Conservation (phyloP, 2,329 filamentous ascomycete species). For the Colletotrichum lentis region DNA sequence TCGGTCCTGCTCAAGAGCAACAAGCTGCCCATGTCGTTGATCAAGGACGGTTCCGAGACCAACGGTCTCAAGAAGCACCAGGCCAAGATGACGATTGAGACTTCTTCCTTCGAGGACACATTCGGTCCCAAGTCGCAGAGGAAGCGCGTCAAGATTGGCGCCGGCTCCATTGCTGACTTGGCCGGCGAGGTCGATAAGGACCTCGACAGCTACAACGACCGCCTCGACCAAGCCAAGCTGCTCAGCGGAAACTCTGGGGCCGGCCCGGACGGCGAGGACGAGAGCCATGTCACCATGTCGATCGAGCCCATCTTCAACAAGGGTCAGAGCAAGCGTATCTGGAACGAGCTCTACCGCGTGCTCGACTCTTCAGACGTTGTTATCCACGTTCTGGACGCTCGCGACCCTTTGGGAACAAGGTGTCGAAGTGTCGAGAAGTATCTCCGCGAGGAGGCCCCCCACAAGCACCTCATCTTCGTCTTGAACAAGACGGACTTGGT, state of each 20-base stretch:
- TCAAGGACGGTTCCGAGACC: slow-evolving; percentile 76
- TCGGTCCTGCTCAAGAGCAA: slow-evolving; percentile 95
- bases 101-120: slow-evolving; percentile 82
- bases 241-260: slow-evolving; percentile 74
- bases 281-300: slow-evolving; percentile 66
- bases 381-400: slow-evolving; percentile 90
- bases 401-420: slow-evolving; percentile 88
- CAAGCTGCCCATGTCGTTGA: slow-evolving; percentile 95
- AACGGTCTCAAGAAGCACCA: slow-evolving; percentile 92
- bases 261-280: slow-evolving; percentile 55
- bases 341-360: slow-evolving; percentile 96
- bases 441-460: slow-evolving; percentile 88
- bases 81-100: slow-evolving; percentile 93
- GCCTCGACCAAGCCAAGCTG: slow-evolving; percentile 79
- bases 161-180: slow-evolving; percentile 82
- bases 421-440: slow-evolving; percentile 86
- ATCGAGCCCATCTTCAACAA: slow-evolving; percentile 90
- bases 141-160: slow-evolving; percentile 89
- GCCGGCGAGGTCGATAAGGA: slow-evolving; percentile 81
- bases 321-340: slow-evolving; percentile 93
- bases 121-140: slow-evolving; percentile 94
- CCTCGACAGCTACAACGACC: slow-evolving; percentile 82
- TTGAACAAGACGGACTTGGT: slow-evolving; percentile 94
- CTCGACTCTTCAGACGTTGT: slow-evolving; percentile 96
- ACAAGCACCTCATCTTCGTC: slow-evolving; percentile 93